A percentile compares a stretch with the other conserved stretches of the same genome.
Evolutionary conservation across 495 filamentous ascomycete species (phyloP).

Genomic region (Collariella sp.): DNA sequence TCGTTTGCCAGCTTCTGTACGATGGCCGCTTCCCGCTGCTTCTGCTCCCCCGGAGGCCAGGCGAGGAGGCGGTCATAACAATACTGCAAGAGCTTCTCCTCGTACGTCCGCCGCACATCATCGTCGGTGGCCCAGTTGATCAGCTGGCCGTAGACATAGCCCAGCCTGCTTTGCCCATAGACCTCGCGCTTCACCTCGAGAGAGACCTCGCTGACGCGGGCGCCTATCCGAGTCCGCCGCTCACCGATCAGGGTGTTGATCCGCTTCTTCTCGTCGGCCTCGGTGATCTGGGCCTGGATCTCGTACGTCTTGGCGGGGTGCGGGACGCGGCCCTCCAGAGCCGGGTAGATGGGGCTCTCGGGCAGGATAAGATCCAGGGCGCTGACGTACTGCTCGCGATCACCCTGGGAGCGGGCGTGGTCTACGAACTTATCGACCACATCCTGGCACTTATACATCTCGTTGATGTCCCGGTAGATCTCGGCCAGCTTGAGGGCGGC

Average conservation of each 20-base stretch:
- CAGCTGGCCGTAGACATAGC: constrained; percentile 65
- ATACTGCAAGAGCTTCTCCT: constrained; percentile 81
- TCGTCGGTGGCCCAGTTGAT: constrained; percentile 89
- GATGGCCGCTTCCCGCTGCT: constrained; percentile 56
- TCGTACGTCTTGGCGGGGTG: constrained; percentile 75
- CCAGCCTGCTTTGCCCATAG: constrained; percentile 58
- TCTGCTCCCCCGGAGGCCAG: constrained; percentile 50
- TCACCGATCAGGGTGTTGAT: constrained; percentile 89
- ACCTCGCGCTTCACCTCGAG: constrained; percentile 83
- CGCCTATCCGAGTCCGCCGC: constrained; percentile 79
- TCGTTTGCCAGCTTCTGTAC: constrained; percentile 69
- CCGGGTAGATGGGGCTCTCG: constrained; percentile 63
- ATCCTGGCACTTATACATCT: constrained; percentile 62
- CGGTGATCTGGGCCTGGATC: constrained; percentile 74
- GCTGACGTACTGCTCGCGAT: constrained; percentile 59
- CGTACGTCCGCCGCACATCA: constrained; percentile 69
- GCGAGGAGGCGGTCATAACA: constrained; percentile 68
- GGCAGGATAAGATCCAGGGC: constrained; percentile 72
- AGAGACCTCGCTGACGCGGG: constrained; percentile 71
- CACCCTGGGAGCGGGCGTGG: constrained; percentile 61
- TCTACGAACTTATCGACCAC: constrained; percentile 70
- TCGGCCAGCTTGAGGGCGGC: constrained; percentile 64
- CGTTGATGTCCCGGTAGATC: constrained; percentile 60
- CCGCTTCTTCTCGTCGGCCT: constrained; percentile 77
- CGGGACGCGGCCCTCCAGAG: constrained; percentile 76